Percentiles rank a stretch among this genome's conserved stretches.
Conservation (phyloP, 257 asterid species). For the Fraxinus anomala region DNA sequence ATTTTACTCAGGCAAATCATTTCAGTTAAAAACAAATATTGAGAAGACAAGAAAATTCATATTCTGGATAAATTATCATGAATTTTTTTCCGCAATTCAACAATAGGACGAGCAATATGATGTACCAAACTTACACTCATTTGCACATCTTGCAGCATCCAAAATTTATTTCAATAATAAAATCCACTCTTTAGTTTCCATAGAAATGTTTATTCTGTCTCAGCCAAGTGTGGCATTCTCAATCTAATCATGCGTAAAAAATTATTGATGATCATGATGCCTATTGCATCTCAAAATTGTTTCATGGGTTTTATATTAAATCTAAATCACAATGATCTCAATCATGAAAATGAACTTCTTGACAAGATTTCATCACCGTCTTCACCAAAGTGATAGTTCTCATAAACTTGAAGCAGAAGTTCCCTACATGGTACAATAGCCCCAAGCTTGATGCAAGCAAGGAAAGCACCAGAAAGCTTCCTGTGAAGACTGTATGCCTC, state of each 20-base stretch:
- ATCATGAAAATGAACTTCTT: constrained; percentile 26
- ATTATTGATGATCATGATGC: neutral
- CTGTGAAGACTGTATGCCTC: constrained; percentile 98
- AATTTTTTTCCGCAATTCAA: neutral
- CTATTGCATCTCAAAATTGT: neutral
- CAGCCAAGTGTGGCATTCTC: neutral
- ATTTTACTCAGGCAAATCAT: too few relatives aligned
- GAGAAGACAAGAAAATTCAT: too few relatives aligned
- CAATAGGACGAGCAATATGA: neutral
- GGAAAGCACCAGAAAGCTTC: constrained; percentile 95
- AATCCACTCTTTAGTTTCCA: neutral
- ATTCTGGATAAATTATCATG: too few relatives aligned
- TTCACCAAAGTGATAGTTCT: constrained; percentile 53
- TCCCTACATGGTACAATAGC: constrained; percentile 94
- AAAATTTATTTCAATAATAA: constrained; percentile 9
- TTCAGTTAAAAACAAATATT: too few relatives aligned
- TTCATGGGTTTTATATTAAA: neutral
- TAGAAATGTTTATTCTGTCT: neutral
- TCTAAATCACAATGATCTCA: neutral
- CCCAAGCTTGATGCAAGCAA: constrained; percentile 92
- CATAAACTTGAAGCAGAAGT: constrained; percentile 59
- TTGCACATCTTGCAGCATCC: constrained; percentile 42
- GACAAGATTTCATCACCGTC: constrained; percentile 28
- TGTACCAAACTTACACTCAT: neutral
- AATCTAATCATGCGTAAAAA: too few relatives aligned